Evolutionary conservation across 768 basidiomycete genomes (phyloP).

Genomic region (Melanogaster broomeanus): DNA sequence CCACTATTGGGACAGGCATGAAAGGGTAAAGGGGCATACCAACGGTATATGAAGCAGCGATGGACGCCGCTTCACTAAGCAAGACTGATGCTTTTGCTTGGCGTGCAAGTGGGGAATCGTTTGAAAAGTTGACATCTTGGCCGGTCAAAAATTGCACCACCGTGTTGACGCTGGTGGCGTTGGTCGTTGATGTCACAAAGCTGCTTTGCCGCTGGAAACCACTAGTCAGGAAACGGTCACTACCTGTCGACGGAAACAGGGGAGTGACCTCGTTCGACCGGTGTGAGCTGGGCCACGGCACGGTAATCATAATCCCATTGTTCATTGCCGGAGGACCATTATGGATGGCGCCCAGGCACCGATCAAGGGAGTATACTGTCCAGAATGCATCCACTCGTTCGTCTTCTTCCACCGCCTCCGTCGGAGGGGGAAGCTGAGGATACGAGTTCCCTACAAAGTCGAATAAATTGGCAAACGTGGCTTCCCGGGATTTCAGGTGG

Average conservation of each 20-base stretch:
- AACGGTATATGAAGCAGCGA: slow-evolving; percentile 27
- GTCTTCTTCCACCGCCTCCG: slow-evolving; percentile 35
- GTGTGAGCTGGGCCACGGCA: slow-evolving; percentile 40
- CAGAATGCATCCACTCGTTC: slow-evolving; percentile 44
- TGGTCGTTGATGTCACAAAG: background rate
- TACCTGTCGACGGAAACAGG: slow-evolving; percentile 13
- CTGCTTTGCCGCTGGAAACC: background rate
- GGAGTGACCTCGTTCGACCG: slow-evolving; percentile 13
- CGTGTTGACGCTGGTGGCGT: slow-evolving; percentile 1
- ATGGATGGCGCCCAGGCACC: slow-evolving; percentile 31
- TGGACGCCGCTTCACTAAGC: slow-evolving; percentile 33
- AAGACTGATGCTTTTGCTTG: slow-evolving; percentile 35
- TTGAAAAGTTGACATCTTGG: slow-evolving; percentile 8
- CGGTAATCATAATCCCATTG: slow-evolving; percentile 34
- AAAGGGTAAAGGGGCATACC: slow-evolving; percentile 22
- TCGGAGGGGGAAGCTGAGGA: slow-evolving; percentile 29
- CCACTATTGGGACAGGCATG: background rate
- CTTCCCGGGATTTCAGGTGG: slow-evolving; percentile 36
- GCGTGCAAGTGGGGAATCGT: slow-evolving; percentile 10
- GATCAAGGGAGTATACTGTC: slow-evolving; percentile 36
- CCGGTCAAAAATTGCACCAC: slow-evolving; percentile 17
- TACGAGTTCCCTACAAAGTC: slow-evolving; percentile 7
- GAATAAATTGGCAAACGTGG: slow-evolving; percentile 1
- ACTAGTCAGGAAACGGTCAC: slow-evolving; percentile 26
- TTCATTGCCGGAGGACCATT: slow-evolving; percentile 29